Evolutionary conservation across 768 basidiomycete genomes (phyloP).

Genomic region (Boletus eberwhitei): DNA sequence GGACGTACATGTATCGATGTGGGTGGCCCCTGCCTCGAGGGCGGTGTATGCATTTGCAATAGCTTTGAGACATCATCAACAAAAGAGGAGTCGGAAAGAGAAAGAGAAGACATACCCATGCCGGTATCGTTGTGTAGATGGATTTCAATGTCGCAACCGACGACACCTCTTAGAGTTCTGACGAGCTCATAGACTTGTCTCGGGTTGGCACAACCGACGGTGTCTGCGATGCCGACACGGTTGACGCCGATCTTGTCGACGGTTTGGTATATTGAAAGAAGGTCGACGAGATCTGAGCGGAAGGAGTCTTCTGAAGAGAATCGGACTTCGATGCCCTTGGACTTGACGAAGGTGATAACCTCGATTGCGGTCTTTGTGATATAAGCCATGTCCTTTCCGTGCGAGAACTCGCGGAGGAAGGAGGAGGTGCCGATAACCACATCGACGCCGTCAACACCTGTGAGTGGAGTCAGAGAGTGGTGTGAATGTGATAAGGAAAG

Average conservation of each 20-base stretch:
- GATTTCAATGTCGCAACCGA: slow-evolving; percentile 95
- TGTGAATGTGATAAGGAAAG: neutral
- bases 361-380: slow-evolving; percentile 99
- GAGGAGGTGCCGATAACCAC: slow-evolving; percentile 99
- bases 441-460: slow-evolving; percentile 97
- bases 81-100: neutral
- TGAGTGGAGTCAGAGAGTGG: neutral
- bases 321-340: slow-evolving; percentile 98
- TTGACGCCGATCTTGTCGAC: slow-evolving; percentile 99
- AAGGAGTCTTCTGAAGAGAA: slow-evolving; percentile 99
- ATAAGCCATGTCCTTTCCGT: slow-evolving; percentile 99
- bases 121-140: slow-evolving; percentile 99
- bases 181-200: slow-evolving; percentile 98
- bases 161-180: slow-evolving; percentile 92
- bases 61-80: slow-evolving; percentile 42
- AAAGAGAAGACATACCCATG: slow-evolving; percentile 57
- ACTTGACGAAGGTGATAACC: slow-evolving; percentile 99
- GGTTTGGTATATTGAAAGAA: slow-evolving; percentile 97
- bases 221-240: slow-evolving; percentile 98
- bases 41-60: slow-evolving; percentile 99
- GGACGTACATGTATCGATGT: slow-evolving; percentile 90
- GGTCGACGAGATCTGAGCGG: slow-evolving; percentile 98
- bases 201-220: slow-evolving; percentile 98
- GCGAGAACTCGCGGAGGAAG: slow-evolving; percentile 98
- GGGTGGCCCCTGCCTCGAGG: slow-evolving; percentile 97